A percentile compares a stretch with the other conserved stretches of the same genome.
These are phyloP conservation scores for Blastobotrys robertii DNA, from an alignment of 805 yeast species.

Conservation along the genomic window DNA sequence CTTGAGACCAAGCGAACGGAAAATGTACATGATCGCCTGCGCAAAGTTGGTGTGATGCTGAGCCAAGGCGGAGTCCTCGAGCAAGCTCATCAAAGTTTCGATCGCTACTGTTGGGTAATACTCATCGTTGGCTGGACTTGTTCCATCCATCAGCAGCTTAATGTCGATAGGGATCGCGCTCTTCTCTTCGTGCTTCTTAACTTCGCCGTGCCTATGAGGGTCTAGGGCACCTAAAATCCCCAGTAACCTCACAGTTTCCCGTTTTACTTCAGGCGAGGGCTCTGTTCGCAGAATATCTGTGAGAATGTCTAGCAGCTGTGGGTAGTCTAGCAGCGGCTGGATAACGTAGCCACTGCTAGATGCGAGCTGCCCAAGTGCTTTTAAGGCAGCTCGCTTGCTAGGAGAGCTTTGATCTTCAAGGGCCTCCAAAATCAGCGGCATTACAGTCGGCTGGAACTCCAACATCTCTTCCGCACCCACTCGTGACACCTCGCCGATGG, in stretches of 20 bases:
- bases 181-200: constrained; percentile 66
- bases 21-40: constrained; percentile 85
- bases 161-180: constrained; percentile 87
- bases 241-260: constrained; percentile 80
- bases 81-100: constrained; percentile 67
- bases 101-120: constrained; percentile 94
- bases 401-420: constrained; percentile 90
- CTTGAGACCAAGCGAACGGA: constrained; percentile 77
- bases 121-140: constrained; percentile 83
- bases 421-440: constrained; percentile 82
- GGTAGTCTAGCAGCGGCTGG: constrained; percentile 85
- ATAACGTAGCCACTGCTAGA: constrained; percentile 91
- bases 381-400: constrained; percentile 77
- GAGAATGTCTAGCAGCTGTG: constrained; percentile 73
- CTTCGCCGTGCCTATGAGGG: constrained; percentile 90
- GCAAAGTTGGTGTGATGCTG: constrained; percentile 84
- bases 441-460: constrained; percentile 60
- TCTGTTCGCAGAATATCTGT: constrained; percentile 78
- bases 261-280: constrained; percentile 56
- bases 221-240: constrained; percentile 96
- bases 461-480: constrained; percentile 82
- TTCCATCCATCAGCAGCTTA: constrained; percentile 82
- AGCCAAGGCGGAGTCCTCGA: constrained; percentile 76
- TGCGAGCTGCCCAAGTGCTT: constrained; percentile 79
- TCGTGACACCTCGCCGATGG: constrained; percentile 79